phyloP scores from a whole-genome alignment of 305 asterid species.

The Rubia occidens region DNA sequence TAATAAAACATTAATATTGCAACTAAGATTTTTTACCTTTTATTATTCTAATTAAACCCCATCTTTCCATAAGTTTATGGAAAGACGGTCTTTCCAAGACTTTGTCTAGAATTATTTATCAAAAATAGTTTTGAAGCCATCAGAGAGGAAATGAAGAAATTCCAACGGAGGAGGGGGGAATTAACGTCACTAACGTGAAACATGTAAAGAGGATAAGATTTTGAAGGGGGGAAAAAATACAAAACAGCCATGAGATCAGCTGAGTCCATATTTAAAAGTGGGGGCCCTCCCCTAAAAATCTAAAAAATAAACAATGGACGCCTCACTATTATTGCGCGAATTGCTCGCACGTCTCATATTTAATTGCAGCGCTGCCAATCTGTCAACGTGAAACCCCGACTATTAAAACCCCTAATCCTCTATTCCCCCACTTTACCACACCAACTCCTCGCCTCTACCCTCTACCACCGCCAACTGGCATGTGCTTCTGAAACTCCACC shows the following conservation, averaged over 20 bases:
- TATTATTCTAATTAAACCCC: no score
- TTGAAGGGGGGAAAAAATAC: background rate
- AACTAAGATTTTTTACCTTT: no score
- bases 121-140: no score
- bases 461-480: constrained; percentile 4
- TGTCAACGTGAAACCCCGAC: constrained; percentile 44
- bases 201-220: background rate
- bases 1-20: no score
- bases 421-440: constrained; percentile 26
- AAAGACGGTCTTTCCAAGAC: no score
- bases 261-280: constrained; percentile 1
- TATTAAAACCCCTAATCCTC: constrained; percentile 24
- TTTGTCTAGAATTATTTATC: no score
- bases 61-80: no score
- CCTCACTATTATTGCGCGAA: constrained; percentile 33
- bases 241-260: background rate
- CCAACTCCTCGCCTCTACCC: constrained; percentile 20
- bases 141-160: background rate
- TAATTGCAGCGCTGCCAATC: constrained; percentile 50
- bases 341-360: constrained; percentile 65
- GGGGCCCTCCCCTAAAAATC: constrained; percentile 20
- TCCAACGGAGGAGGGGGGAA: background rate
- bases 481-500: background rate
- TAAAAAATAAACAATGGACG: background rate
- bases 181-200: constrained; percentile 1